Evolutionary conservation across 768 basidiomycete genomes (phyloP), one percentile per base, ranked within the genome.

Genomic region (Tricholoma saponaceum): DNA sequence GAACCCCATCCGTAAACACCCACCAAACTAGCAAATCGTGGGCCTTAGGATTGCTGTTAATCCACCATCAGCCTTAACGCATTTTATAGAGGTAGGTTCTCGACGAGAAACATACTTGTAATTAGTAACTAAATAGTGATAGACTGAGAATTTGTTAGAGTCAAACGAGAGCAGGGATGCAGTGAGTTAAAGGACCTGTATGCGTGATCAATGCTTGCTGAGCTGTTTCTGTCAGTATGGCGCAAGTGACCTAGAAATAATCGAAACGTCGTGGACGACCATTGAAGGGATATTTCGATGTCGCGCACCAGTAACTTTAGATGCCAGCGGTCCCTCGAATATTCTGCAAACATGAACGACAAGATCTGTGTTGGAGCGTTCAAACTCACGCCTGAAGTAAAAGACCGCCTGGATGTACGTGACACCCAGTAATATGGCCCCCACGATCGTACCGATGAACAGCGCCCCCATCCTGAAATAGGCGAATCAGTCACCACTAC

Each of bases 21-120:
- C n/a, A n/a, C n/a, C n/a, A n/a, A n/a, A n/a, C n/a, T n/a, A n/a
- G n/a, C n/a, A n/a, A n/a, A n/a, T n/a, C n/a, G n/a, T n/a, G n/a
- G n/a, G n/a, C n/a, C n/a, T n/a, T n/a, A n/a, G n/a, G n/a, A n/a
- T n/a, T n/a, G n/a, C n/a, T n/a, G n/a, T n/a, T n/a, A n/a, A n/a
- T n/a, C n/a, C n/a, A n/a, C n/a, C n/a, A n/a, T n/a, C n/a, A n/a
- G n/a, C n/a, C n/a, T n/a, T n/a, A n/a, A n/a, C n/a, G n/a, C n/a
- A n/a, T n/a, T n/a, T n/a, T n/a, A n/a, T n/a, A n/a, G n/a, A n/a
- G n/a, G n/a, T n/a, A n/a, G n/a, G n/a, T n/a, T n/a, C 5, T 30
- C 16, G 51, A 33, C 26, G 12, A 66, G 73, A 30, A 78, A n/a
- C 39, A 18, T 1, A 66, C 64, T 62, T 58, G 55, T 54, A 66